Conservation (phyloP, 2,329 filamentous ascomycete genomes). For the Sclerotinia nivalis region DNA sequence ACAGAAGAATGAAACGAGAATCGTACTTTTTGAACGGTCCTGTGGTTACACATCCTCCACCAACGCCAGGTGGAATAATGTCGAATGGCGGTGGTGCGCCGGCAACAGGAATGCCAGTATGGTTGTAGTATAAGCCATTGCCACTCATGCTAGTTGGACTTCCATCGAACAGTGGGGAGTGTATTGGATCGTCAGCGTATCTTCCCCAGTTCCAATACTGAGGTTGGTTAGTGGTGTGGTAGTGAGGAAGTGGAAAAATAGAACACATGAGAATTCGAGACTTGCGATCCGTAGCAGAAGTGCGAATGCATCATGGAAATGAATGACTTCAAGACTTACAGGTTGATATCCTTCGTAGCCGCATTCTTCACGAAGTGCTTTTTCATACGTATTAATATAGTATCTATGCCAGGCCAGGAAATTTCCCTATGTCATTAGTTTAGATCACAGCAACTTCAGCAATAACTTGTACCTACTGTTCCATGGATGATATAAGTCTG, state of each 20-base stretch:
- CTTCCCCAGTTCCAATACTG: slow-evolving; percentile 50
- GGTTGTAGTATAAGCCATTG: slow-evolving; percentile 45
- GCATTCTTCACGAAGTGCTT: slow-evolving; percentile 46
- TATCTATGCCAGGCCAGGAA: slow-evolving; percentile 49
- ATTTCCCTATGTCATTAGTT: slow-evolving; percentile 26
- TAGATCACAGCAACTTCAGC: slow-evolving; percentile 25
- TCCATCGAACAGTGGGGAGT: slow-evolving; percentile 57
- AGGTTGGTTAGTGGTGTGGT: background rate
- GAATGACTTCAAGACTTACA: slow-evolving; percentile 40
- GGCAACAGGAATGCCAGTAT: slow-evolving; percentile 31
- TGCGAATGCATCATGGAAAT: background rate
- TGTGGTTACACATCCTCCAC: slow-evolving; percentile 55
- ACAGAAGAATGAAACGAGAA: background rate
- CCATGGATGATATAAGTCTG: slow-evolving; percentile 34
- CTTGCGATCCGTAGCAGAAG: too few relatives aligned
- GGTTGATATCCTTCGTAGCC: slow-evolving; percentile 48
- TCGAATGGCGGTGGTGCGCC: slow-evolving; percentile 29
- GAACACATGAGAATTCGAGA: background rate
- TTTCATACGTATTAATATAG: slow-evolving; percentile 46
- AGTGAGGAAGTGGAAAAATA: background rate
- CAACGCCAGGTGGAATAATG: slow-evolving; percentile 47
- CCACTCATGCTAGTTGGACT: slow-evolving; percentile 52
- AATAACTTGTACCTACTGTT: slow-evolving; percentile 29
- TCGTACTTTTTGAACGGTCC: slow-evolving; percentile 48
- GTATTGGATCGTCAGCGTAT: slow-evolving; percentile 46